Percentiles rank a stretch among this genome's conserved stretches.
These are phyloP conservation scores for Boehmeria nivea DNA, from an alignment of 306 rosid species.

Conservation along the genomic window DNA sequence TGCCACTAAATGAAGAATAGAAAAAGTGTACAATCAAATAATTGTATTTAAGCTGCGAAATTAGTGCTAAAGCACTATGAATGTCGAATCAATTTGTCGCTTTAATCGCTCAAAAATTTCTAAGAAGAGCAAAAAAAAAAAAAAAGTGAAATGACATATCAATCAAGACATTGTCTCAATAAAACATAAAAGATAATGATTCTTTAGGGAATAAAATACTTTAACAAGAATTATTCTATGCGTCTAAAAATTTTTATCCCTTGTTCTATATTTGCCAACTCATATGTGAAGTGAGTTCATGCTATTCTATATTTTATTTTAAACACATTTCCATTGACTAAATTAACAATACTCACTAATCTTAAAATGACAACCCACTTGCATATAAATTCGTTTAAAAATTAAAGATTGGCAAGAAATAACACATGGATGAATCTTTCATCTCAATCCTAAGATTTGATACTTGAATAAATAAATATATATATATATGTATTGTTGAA, in stretches of 20 bases:
- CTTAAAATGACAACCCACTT: too few relatives aligned
- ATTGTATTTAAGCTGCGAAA: too few relatives aligned
- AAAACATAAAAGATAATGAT: neutral
- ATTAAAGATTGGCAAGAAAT: neutral
- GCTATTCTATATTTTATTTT: too few relatives aligned
- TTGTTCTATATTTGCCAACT: neutral
- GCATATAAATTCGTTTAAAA: too few relatives aligned
- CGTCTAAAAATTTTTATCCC: neutral
- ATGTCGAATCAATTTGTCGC: too few relatives aligned
- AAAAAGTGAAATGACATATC: slow-evolving; percentile 7
- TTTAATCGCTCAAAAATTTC: too few relatives aligned
- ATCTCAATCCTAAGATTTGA: neutral
- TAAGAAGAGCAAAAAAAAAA: neutral
- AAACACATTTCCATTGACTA: too few relatives aligned
- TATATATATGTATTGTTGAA: neutral
- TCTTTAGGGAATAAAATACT: neutral
- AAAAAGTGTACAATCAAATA: neutral
- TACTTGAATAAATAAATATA: neutral
- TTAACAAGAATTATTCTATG: neutral
- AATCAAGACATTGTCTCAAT: neutral
- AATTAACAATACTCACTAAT: too few relatives aligned
- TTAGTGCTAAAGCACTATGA: too few relatives aligned
- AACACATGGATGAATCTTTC: neutral
- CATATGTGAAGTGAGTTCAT: neutral
- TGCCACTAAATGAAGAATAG: neutral